Base-by-base conservation (phyloP, 2,329 filamentous ascomycete species). In the Xylariaceae sp. region DNA sequence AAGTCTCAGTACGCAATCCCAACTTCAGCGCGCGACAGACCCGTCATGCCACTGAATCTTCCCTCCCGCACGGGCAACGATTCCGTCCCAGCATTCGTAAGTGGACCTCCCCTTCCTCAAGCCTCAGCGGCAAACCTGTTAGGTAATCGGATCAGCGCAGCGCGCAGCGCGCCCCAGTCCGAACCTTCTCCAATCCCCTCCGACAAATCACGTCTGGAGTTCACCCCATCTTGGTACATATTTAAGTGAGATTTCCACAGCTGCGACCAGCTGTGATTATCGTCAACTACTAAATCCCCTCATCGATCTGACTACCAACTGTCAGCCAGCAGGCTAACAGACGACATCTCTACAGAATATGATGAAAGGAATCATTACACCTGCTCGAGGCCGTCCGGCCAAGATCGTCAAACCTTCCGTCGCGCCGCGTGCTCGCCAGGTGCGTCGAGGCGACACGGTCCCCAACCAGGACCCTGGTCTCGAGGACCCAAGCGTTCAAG, bases 321-420 rank as follows among this genome's bases (percentile, higher is more conserved):
- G 68, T 62, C 68, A 65, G 70, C 70, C 70, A 71, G 68, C 70
- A 70, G 69, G 67, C 68, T 44, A 64, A 34, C 62, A 64, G 66
- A 57, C 56, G 56, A 67, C 63, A 62, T 62, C 62, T 54, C 50
- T 56, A 42, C 53, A 34, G 57, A 63, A 56, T 58, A 52, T 57
- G 39, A 75, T 74, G 73, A 74, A 72, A 60, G 73, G 72, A 62
- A 69, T 73, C 62, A 68, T 74, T 55, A 73, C 72, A 64, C 67
- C 74, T 52, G 62, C 67, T 60, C 75, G 75, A 57, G 74, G 70
- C 65, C 75, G 75, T 56, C 73, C 73, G 42, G 75, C 68, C 71
- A 79, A 78, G 69, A 76, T 80, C 66, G 74, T 73, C 55, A 81
- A 80, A 68, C 68, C 73, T 48, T 63, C 64, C 51, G 60, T 66